A percentile compares a stretch with the other conserved stretches of the same genome.
These are phyloP conservation scores for Aureobasidium lini DNA, from an alignment of 2,329 filamentous ascomycete species.

Conservation along the genomic window DNA sequence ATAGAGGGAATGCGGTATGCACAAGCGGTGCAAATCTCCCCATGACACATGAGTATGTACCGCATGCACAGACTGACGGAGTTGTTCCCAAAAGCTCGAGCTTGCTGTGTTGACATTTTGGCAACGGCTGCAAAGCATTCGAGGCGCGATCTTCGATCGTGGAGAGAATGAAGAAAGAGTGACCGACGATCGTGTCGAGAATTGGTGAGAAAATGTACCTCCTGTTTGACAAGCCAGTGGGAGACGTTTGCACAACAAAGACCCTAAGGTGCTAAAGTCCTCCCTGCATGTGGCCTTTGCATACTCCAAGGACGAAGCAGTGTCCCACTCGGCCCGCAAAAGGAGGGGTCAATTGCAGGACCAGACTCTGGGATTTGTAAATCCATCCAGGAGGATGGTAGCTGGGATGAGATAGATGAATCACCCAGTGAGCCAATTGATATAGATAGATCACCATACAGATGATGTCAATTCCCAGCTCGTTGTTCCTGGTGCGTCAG, in stretches of 20 bases:
- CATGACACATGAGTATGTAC: conserved; percentile 4
- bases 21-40: conserved; percentile 13
- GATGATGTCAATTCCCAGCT: conserved; percentile 6
- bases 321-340: conserved; percentile 2
- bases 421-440: neutral
- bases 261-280: conserved; percentile 4
- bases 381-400: neutral
- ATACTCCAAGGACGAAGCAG: neutral
- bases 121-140: neutral
- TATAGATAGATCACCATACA: neutral
- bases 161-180: neutral
- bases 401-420: conserved; percentile 2
- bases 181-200: neutral
- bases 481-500: neutral
- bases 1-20: conserved; percentile 1
- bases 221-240: neutral
- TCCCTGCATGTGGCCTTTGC: conserved; percentile 11
- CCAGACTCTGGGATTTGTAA: neutral
- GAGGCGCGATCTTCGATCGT: neutral
- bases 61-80: neutral
- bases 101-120: neutral
- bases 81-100: neutral
- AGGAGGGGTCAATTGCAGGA: conserved; percentile 3
- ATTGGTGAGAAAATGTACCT: conserved; percentile 1
- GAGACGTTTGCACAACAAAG: conserved; percentile 8